Percentiles rank a stretch among this genome's conserved stretches.
Conservation (phyloP, 1,284 basidiomycete genomes). For the Papiliotrema terrestris region DNA sequence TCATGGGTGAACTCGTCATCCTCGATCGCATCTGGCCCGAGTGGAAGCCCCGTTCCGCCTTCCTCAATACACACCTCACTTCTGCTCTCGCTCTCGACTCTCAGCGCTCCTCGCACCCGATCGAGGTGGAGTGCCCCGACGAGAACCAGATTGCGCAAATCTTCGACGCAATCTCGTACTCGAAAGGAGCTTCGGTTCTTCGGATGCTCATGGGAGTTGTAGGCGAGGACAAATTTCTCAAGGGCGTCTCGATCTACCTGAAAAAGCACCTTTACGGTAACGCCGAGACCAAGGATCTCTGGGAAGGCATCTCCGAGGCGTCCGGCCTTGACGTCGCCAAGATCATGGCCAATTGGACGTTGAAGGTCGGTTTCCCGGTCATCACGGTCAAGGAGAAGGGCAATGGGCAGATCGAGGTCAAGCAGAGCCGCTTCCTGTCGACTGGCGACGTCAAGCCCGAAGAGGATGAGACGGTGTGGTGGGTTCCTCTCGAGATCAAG, state of each 20-base stretch:
- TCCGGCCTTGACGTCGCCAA: conserved; percentile 72
- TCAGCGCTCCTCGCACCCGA: conserved; percentile 88
- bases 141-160: conserved; percentile 85
- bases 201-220: conserved; percentile 89
- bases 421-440: conserved; percentile 90
- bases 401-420: conserved; percentile 64
- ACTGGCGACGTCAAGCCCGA: conserved; percentile 72
- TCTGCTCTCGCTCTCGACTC: conserved; percentile 76
- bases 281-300: conserved; percentile 81
- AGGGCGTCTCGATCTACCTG: conserved; percentile 86
- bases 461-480: conserved; percentile 90
- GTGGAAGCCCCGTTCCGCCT: conserved; percentile 55
- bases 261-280: conserved; percentile 82
- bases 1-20: conserved; percentile 85
- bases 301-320: conserved; percentile 79
- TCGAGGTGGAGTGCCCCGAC: conserved; percentile 88
- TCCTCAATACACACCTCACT: conserved; percentile 55
- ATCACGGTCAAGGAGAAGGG: conserved; percentile 76
- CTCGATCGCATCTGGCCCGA: conserved; percentile 62
- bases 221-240: conserved; percentile 82
- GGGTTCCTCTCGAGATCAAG: conserved; percentile 72
- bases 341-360: conserved; percentile 91
- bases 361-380: conserved; percentile 84
- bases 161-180: conserved; percentile 80
- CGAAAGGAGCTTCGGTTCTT: conserved; percentile 80